Evolutionary conservation across 306 rosid species (phyloP), one percentile per base, ranked within the genome.

Genomic region (Gillenia trifoliata): DNA sequence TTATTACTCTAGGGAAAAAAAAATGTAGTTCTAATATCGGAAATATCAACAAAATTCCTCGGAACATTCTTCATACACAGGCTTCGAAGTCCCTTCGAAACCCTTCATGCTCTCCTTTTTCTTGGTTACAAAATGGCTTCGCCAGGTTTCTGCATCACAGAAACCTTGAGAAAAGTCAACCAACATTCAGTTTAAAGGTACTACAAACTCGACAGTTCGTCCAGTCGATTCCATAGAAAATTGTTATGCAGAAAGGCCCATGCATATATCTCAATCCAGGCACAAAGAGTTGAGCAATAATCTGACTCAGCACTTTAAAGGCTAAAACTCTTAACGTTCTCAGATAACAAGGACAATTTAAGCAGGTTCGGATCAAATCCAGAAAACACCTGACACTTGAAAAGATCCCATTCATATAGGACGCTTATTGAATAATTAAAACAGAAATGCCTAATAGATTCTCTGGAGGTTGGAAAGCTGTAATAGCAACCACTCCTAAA

Each of bases 141-240:
- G n/a, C n/a, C n/a, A n/a, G n/a, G 59, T 77, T 83, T 76, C 93
- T 84, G 91, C 86, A 80, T 69, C 72, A 71, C 56, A 79, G 55
- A 64, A 80, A 79, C 36, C 65, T 54, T 68, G n/a, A 15, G 52
- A 70, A 29, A 38, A 56, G 72, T 80, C 76, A 82, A 52, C 74
- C 64, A 70, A 55, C 34, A 70, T 13, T 81, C 60, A 68, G 30
- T 68, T 65, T 5, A 23, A 33, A 31, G 33, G 67, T 56, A 33
- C 30, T 60, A 36, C 25, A 67, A 66, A 11, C 38, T 38, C 19
- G 10, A 54, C 20, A 3, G 45, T 49, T 22, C 23, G 56, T 11
- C 38, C 43, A 59, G 43, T 30, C 4, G 20, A 61, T 17, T 50
- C 41, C 65, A 52, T 33, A 64, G 22, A 64, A 17, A 29, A 28